phyloP scores from a whole-genome alignment of 2,329 filamentous ascomycete species.

The Alternaria dauci region DNA sequence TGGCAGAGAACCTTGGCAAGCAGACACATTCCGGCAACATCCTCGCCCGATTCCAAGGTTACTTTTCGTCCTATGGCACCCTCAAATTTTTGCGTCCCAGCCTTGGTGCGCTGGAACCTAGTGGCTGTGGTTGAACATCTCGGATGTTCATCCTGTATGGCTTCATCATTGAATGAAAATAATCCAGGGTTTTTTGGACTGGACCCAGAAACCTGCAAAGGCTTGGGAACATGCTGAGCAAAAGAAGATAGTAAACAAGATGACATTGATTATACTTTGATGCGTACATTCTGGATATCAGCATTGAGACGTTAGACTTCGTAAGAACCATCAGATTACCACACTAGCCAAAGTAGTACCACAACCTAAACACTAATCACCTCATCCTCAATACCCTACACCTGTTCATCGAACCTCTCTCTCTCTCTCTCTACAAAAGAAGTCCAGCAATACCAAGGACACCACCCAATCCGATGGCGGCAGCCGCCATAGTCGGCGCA shows the following conservation, averaged over 20 bases:
- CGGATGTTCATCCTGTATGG: background rate
- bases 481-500: slow-evolving; percentile 1
- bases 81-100: background rate
- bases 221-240: background rate
- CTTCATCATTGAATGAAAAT: background rate
- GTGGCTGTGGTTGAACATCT: background rate
- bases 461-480: background rate
- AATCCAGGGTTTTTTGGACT: background rate
- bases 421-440: background rate
- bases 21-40: background rate
- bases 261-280: background rate
- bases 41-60: background rate
- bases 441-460: slow-evolving; percentile 4
- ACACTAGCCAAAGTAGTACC: background rate
- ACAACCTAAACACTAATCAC: background rate
- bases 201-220: background rate
- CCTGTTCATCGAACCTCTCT: background rate
- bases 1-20: background rate
- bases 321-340: background rate
- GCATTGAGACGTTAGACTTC: background rate
- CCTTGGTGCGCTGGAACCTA: background rate
- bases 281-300: background rate
- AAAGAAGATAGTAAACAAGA: background rate
- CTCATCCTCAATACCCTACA: background rate
- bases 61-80: background rate